phyloP scores from a whole-genome alignment of 768 basidiomycete genomes.

The Hemileccinum impolitum region DNA sequence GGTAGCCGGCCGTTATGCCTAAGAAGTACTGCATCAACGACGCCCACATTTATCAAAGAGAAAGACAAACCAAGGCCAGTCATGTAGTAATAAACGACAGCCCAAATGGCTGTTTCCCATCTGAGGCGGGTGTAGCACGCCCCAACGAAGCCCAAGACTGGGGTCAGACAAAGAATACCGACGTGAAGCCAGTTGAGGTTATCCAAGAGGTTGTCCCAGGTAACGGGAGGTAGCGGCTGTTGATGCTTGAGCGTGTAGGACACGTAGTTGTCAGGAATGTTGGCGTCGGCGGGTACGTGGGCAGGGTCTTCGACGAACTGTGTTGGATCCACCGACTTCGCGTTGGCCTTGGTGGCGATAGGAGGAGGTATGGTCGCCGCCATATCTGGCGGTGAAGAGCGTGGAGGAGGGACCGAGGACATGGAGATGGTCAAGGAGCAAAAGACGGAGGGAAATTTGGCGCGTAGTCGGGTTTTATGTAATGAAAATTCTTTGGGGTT shows the following conservation, averaged over 20 bases:
- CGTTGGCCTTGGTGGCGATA: constrained; percentile 6
- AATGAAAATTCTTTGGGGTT: constrained; percentile 36
- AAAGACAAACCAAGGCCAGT: constrained; percentile 73
- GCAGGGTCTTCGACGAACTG: constrained; percentile 28
- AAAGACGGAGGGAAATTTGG: constrained; percentile 6
- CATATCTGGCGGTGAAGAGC: constrained; percentile 16
- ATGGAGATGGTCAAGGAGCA: constrained; percentile 27
- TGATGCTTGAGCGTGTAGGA: constrained; percentile 65
- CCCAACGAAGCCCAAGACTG: constrained; percentile 71
- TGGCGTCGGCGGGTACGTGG: constrained; percentile 44
- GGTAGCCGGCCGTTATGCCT: constrained; percentile 93
- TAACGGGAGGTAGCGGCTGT: constrained; percentile 66
- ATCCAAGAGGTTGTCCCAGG: constrained; percentile 51
- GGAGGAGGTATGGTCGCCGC: constrained; percentile 8
- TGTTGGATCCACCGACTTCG: constrained; percentile 1
- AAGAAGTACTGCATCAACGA: constrained; percentile 23
- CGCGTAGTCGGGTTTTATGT: constrained; percentile 18
- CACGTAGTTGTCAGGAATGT: constrained; percentile 83
- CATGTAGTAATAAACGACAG: constrained; percentile 67
- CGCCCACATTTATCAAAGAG: constrained; percentile 13
- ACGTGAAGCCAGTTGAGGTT: constrained; percentile 81
- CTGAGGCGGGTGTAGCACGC: constrained; percentile 59
- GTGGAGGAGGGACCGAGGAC: constrained; percentile 25
- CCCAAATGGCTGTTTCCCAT: constrained; percentile 72
- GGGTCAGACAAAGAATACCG: constrained; percentile 68